Percentiles rank a stretch among this genome's conserved stretches.
These are phyloP conservation scores for Cladosporium sp. DNA, from an alignment of 2,329 filamentous ascomycete genomes.

Conservation along the genomic window DNA sequence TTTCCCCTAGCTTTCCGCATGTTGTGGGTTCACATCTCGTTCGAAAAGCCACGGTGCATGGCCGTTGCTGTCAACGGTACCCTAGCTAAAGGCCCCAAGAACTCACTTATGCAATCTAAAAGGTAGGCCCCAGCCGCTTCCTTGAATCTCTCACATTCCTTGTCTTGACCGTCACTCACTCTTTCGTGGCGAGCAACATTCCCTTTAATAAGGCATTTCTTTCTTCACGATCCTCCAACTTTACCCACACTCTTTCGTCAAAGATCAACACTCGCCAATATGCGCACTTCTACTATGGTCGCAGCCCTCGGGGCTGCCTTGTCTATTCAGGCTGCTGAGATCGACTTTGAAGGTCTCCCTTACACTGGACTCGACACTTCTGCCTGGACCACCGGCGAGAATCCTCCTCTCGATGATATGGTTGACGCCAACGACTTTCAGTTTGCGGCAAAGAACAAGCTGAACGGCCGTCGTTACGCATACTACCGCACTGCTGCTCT, in stretches of 20 bases:
- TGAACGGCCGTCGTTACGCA: constrained; percentile 20
- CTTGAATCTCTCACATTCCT: not conserved
- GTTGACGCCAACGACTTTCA: constrained; percentile 27
- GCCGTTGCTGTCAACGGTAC: not conserved
- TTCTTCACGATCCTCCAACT: constrained; percentile 2
- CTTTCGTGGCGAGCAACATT: constrained; percentile 1
- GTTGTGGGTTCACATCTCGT: not conserved
- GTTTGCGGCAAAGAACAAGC: constrained; percentile 38
- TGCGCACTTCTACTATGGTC: constrained; percentile 6
- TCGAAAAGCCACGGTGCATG: too few relatives aligned
- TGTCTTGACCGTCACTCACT: constrained; percentile 1
- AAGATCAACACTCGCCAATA: not conserved
- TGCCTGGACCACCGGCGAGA: constrained; percentile 21
- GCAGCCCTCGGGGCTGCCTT: constrained; percentile 10
- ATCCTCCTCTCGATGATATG: constrained; percentile 23
- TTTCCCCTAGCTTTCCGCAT: constrained; percentile 3
- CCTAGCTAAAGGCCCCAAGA: not conserved
- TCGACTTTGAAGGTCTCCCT: constrained; percentile 26
- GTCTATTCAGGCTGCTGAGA: constrained; percentile 15
- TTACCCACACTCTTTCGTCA: constrained; percentile 2
- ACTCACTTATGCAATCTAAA: not conserved
- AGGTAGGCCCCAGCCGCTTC: not conserved
- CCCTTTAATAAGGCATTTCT: not conserved
- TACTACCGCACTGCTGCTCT: constrained; percentile 27
- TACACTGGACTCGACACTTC: constrained; percentile 27